A percentile compares a stretch with the other conserved stretches of the same genome.
Evolutionary conservation across 768 basidiomycete species (phyloP).

Genomic region (Russula virescens): DNA sequence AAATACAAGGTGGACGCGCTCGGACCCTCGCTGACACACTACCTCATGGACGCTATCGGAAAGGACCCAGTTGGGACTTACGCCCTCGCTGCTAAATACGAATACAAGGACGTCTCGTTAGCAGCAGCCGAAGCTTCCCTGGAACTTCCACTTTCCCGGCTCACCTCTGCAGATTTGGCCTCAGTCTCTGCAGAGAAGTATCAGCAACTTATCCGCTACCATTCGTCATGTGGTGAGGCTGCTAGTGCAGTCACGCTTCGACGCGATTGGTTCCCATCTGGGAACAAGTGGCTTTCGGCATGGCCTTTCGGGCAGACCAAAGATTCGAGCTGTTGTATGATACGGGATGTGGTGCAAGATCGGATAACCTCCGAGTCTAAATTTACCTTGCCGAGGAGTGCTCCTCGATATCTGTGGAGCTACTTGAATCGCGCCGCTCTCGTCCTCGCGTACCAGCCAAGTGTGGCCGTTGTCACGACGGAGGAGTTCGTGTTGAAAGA

Average conservation of each 20-base stretch:
- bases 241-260: constrained; percentile 6
- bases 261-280: background rate
- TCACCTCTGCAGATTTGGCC: background rate
- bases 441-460: constrained; percentile 9
- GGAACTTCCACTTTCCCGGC: background rate
- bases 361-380: too few relatives aligned
- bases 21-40: background rate
- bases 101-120: background rate
- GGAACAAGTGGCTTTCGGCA: background rate
- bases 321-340: background rate
- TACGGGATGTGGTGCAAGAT: background rate
- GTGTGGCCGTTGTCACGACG: background rate
- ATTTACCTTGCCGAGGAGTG: background rate
- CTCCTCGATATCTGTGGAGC: constrained; percentile 6
- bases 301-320: too few relatives aligned
- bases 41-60: background rate
- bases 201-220: constrained; percentile 5
- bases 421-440: constrained; percentile 13
- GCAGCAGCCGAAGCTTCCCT: background rate
- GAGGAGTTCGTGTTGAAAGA: constrained; percentile 3
- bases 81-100: background rate
- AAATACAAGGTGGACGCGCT: constrained; percentile 17
- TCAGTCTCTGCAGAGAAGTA: constrained; percentile 9
- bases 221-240: constrained; percentile 1
- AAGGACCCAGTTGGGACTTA: constrained; percentile 17